These are phyloP conservation scores for Plasmodium ovale DNA, from an alignment of 169 alveolate species.

Conservation along the genomic window DNA sequence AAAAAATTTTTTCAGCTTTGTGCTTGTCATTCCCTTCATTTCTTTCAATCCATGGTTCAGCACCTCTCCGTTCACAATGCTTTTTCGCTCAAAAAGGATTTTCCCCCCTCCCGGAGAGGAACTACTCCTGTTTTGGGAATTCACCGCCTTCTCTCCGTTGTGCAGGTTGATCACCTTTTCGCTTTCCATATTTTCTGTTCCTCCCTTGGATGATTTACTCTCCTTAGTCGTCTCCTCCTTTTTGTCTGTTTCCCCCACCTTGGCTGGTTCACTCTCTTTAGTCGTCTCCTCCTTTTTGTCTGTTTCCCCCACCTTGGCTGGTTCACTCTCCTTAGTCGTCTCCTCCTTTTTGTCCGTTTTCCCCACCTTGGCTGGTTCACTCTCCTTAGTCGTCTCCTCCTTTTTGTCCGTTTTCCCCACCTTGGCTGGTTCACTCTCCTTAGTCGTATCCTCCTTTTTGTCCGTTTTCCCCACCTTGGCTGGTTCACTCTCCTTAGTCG, in stretches of 20 bases:
- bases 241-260: not conserved
- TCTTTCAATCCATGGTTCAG: constrained; percentile 17
- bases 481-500: not conserved
- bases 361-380: too few species aligned
- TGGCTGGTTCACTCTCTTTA: not conserved
- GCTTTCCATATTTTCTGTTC: too few species aligned
- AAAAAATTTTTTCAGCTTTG: constrained; percentile 23
- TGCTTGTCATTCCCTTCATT: not conserved
- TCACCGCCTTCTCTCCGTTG: too few species aligned
- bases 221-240: too few species aligned
- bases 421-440: not conserved
- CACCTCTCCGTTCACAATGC: constrained; percentile 3
- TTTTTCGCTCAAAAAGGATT: constrained; percentile 27
- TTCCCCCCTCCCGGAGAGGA: too few species aligned
- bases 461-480: not conserved
- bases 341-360: too few species aligned
- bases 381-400: not conserved
- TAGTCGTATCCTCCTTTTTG: not conserved
- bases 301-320: not conserved
- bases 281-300: not conserved
- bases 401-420: not conserved
- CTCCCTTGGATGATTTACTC: too few species aligned
- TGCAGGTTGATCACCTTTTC: too few species aligned
- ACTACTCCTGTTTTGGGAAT: too few species aligned
- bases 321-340: not conserved